Conservation (phyloP, 2,329 filamentous ascomycete genomes). For the Talaromyces amestolkiae region DNA sequence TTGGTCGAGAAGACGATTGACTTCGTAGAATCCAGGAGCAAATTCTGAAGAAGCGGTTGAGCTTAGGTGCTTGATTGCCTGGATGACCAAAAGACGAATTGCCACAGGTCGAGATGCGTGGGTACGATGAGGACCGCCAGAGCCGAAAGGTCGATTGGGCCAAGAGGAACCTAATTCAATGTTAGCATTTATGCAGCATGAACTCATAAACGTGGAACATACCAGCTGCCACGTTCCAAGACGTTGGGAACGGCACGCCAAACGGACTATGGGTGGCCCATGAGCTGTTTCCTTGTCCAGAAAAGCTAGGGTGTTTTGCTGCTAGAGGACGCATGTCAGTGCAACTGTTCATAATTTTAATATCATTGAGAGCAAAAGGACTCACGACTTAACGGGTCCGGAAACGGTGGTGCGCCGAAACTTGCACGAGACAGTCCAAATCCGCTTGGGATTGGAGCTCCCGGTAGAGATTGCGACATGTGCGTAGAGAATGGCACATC, state of each 20-base stretch:
- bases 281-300: slow-evolving; percentile 28
- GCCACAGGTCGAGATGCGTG: slow-evolving; percentile 64
- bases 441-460: slow-evolving; percentile 55
- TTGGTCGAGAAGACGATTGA: slow-evolving; percentile 61
- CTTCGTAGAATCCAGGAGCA: slow-evolving; percentile 65
- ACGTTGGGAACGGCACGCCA: slow-evolving; percentile 38
- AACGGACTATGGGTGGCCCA: slow-evolving; percentile 41
- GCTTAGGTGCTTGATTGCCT: slow-evolving; percentile 68
- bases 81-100: slow-evolving; percentile 71
- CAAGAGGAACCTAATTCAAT: slow-evolving; percentile 43
- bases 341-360: not conserved
- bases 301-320: slow-evolving; percentile 35
- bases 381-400: slow-evolving; percentile 44
- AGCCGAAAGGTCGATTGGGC: slow-evolving; percentile 51
- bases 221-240: slow-evolving; percentile 42
- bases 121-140: slow-evolving; percentile 48
- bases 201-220: slow-evolving; percentile 21
- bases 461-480: slow-evolving; percentile 45
- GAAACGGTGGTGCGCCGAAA: slow-evolving; percentile 43
- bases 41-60: slow-evolving; percentile 41
- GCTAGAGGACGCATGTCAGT: slow-evolving; percentile 27
- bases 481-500: slow-evolving; percentile 63
- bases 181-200: slow-evolving; percentile 10
- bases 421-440: slow-evolving; percentile 43
- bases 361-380: slow-evolving; percentile 18